Evolutionary conservation across 441 rosid species (phyloP).

Genomic region (Gossypium schwendimanii): DNA sequence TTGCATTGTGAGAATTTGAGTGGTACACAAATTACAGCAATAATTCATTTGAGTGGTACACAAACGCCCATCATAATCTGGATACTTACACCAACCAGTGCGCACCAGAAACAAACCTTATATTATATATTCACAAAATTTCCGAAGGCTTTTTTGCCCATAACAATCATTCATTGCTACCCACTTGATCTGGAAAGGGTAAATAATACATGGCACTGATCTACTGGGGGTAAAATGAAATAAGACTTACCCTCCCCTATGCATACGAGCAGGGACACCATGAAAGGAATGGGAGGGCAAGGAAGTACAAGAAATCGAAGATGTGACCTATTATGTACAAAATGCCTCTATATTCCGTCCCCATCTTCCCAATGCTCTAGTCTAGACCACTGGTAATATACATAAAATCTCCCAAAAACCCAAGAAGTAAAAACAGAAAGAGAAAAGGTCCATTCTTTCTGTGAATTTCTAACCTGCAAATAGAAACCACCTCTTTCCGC

Average conservation of each 20-base stretch:
- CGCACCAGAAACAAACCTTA: slow-evolving; percentile 23
- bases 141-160: slow-evolving; percentile 41
- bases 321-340: slow-evolving; percentile 54
- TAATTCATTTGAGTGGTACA: background rate
- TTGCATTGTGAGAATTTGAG: background rate
- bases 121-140: slow-evolving; percentile 65
- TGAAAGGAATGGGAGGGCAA: slow-evolving; percentile 7
- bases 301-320: slow-evolving; percentile 34
- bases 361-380: slow-evolving; percentile 46
- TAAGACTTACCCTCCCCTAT: slow-evolving; percentile 18
- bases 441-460: slow-evolving; percentile 15
- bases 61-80: slow-evolving; percentile 12
- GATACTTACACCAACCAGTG: slow-evolving; percentile 10
- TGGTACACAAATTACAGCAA: background rate
- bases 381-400: slow-evolving; percentile 56
- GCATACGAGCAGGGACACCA: slow-evolving; percentile 19
- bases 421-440: slow-evolving; percentile 2
- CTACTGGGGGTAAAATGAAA: slow-evolving; percentile 41
- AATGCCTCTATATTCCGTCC: slow-evolving; percentile 52
- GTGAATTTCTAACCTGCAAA: slow-evolving; percentile 24
- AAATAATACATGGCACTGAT: slow-evolving; percentile 45
- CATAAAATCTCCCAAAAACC: slow-evolving; percentile 29
- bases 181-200: slow-evolving; percentile 38
- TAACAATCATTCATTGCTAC: slow-evolving; percentile 39
- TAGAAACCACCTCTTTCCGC: slow-evolving; percentile 16